Evolutionary conservation across 163 green algal species (phyloP).

Genomic region (Scenedesmus sp.): DNA sequence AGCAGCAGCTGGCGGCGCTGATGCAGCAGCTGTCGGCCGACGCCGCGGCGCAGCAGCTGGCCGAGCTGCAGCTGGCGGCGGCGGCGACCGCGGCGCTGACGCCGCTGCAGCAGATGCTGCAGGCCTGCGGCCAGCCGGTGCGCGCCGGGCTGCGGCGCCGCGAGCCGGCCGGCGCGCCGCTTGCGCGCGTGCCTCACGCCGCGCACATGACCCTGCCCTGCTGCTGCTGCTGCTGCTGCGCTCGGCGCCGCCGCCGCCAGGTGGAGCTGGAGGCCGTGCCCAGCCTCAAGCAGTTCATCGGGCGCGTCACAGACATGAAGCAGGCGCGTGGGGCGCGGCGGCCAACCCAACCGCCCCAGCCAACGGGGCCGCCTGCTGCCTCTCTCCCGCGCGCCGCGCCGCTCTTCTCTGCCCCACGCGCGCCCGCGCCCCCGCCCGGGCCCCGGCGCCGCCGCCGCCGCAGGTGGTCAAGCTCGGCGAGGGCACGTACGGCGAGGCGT

Average conservation of each 20-base stretch:
- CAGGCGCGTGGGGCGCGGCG: conserved; percentile 33
- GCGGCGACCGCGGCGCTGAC: conserved; percentile 35
- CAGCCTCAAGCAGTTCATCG: conserved; percentile 74
- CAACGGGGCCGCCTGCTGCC: no score
- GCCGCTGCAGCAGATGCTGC: conserved; percentile 70
- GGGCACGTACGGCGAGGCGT: conserved; percentile 84
- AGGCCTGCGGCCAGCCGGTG: conserved; percentile 69
- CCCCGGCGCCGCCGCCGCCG: no score
- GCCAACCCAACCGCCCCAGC: no score
- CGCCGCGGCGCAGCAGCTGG: conserved; percentile 15
- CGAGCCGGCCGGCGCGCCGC: neutral
- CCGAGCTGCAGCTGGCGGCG: neutral
- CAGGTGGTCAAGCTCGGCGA: conserved; percentile 79
- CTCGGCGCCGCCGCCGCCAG: neutral
- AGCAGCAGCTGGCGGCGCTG: conserved; percentile 21
- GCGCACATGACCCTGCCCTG: no score
- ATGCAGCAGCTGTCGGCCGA: conserved; percentile 13
- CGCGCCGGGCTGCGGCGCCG: neutral
- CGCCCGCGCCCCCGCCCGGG: no score
- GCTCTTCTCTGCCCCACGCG: no score
- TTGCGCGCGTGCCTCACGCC: neutral
- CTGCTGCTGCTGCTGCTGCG: neutral
- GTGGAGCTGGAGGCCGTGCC: conserved; percentile 48
- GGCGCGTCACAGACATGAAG: conserved; percentile 33
- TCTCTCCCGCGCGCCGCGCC: no score